Evolutionary conservation across 2,329 filamentous ascomycete genomes (phyloP), one percentile per base, ranked within the genome.

Genomic region (Pseudogymnoascus sp.): DNA sequence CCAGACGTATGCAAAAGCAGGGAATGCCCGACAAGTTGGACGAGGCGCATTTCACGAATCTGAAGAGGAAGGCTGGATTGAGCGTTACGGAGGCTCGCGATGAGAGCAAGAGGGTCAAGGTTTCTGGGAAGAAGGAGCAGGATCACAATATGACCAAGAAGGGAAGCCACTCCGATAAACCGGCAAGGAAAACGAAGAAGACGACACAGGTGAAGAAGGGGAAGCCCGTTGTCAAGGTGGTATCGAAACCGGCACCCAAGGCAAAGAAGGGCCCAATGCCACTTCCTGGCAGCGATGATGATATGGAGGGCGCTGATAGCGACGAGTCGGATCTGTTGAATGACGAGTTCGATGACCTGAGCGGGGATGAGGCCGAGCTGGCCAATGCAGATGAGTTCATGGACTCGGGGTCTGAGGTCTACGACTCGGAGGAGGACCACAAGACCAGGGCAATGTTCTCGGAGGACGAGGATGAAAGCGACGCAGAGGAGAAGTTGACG

Each of bases 1-100:
- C 92, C 75, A 89, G 92, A 75, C 91, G 92, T 71, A 95, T 97
- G 88, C 90, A 92, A 76, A 97, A 97, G 79, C 94, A 97, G 83
- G 93, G 92, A 63, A 82, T 88, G 67, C 94, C 94, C 62, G 84
- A 89, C 72, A 82, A 89, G 67, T 83, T 97, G 68, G 91, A 94
- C 68, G 91, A 96, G 73, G 84, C 86, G 68, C 85, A 89, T 72
- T 87, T 88, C 70, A 86, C 87, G 60, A 91, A 87, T 73, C 76
- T 88, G 66, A 97, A 97, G 84, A 85, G 92, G 74, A 97, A 97
- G 80, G 85, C 85, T 65, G 85, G 84, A 66, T 80, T 90, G 70
- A 85, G 85, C 42, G 87, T 86, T 67, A 79, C 85, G 70, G 78
- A 82, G 63, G 72, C 75, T 62, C 78, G 82, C 63, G 75, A 79